Base-by-base conservation (phyloP, 768 basidiomycete genomes). In the Ramaria sp. region DNA sequence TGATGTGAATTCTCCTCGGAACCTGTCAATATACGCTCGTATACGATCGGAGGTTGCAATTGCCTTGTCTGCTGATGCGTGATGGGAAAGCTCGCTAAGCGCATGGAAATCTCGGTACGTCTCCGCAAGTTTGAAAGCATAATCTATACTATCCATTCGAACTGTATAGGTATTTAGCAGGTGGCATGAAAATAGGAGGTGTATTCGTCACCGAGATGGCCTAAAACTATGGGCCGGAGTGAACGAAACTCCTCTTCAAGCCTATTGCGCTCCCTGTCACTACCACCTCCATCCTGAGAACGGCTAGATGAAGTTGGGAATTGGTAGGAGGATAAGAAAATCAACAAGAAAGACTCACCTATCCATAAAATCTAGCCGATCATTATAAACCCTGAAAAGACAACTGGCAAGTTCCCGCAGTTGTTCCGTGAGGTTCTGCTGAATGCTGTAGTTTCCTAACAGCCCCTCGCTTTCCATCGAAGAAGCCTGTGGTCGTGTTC, bases 71-170 rank as follows among this genome's bases (percentile, higher is more conserved):
- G 54, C 42, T 13, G 54, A 19, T 7, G 39, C 34, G 53, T 78
- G 78, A 63, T 91, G 80, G 66, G 92, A 91, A 7, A 98, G 78
- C 13, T 86, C 79, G 31, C 87, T 91, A n/a, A 98, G 78, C 38
- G 81, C 86, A 19, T 78, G 73, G 71, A 90, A 96, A 69, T 97
- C 95, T 30, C 77, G 78, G 67, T 94, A 92, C 58, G 84, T 75
- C 63, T 95, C 91, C 2, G 93, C 93, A 6, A 97, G 79, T 12
- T 75, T 71, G 67, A 90, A 94, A 0, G 93, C 94, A 48, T 83
- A 72, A 24, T 78, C 71, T 15, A 80, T 76, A 61, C 85, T 77
- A 1, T 83, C 87, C 54, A 80, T 79, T 22, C 75, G 72, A 10
- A 89, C 91, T 93, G 59, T 4, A 15, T 60, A 51, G 11, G 24